These are phyloP conservation scores for Colletotrichum ledebouriae DNA, from an alignment of 2,329 filamentous ascomycete genomes.

Conservation along the genomic window DNA sequence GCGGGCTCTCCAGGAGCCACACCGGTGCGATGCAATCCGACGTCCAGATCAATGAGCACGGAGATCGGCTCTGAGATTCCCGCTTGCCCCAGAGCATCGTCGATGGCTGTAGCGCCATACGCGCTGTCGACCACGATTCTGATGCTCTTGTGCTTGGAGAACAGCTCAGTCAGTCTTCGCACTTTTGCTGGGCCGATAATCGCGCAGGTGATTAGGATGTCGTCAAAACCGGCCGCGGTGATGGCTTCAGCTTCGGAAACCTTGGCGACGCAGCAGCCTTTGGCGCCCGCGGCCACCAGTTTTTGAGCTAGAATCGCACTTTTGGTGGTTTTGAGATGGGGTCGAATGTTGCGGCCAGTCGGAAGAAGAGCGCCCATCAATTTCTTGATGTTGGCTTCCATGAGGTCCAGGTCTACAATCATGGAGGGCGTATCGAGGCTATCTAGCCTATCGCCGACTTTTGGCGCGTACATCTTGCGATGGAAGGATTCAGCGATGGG, in stretches of 20 bases:
- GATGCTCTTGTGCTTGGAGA: background rate
- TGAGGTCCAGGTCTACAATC: constrained; percentile 65
- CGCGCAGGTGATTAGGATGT: constrained; percentile 4
- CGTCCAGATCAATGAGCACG: background rate
- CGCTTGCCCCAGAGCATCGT: background rate
- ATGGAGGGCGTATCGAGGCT: constrained; percentile 68
- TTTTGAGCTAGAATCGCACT: constrained; percentile 59
- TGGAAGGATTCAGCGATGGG: too few relatives aligned
- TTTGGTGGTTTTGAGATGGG: constrained; percentile 68
- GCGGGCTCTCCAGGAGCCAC: background rate
- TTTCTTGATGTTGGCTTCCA: constrained; percentile 64
- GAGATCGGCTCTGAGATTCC: background rate
- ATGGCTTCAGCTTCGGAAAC: constrained; percentile 61
- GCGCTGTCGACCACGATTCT: constrained; percentile 3
- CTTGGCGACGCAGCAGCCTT: constrained; percentile 65
- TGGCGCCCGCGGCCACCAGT: constrained; percentile 61
- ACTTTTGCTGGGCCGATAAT: background rate
- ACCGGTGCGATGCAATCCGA: constrained; percentile 1
- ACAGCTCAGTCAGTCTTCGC: background rate
- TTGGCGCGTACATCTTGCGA: background rate
- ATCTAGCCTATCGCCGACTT: constrained; percentile 10
- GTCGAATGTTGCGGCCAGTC: constrained; percentile 60
- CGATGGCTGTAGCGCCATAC: background rate
- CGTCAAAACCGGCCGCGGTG: constrained; percentile 46
- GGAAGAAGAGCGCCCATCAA: constrained; percentile 61